Percentiles rank a stretch among this genome's conserved stretches.
phyloP scores from a whole-genome alignment of 768 basidiomycete genomes.

The Amanita muscaria region DNA sequence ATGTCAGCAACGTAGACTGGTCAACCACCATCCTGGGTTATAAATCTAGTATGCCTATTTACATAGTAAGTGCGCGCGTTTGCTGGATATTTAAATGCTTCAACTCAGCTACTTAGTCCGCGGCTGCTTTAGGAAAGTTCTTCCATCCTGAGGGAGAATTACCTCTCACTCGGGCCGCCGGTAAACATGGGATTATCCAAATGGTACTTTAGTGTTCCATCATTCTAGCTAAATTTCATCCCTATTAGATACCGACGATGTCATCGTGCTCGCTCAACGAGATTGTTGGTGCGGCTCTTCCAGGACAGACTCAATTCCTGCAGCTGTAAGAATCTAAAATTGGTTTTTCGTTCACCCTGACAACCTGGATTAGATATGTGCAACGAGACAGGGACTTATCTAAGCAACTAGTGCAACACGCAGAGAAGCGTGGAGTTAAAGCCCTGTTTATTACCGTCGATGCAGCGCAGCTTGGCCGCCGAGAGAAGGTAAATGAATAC shows the following conservation, averaged over 20 bases:
- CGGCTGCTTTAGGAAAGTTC: conserved; percentile 86
- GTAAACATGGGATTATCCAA: conserved; percentile 47
- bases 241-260: conserved; percentile 78
- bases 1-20: conserved; percentile 80
- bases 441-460: conserved; percentile 96
- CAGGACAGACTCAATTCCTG: conserved; percentile 75
- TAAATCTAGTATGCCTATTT: conserved; percentile 66
- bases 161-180: conserved; percentile 83
- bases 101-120: conserved; percentile 32
- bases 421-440: conserved; percentile 84
- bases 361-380: conserved; percentile 53
- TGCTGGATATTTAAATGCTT: background rate
- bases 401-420: conserved; percentile 80
- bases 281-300: conserved; percentile 76
- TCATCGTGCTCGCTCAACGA: conserved; percentile 96
- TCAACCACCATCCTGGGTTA: conserved; percentile 77
- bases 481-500: conserved; percentile 55
- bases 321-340: conserved; percentile 47
- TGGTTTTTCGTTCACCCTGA: background rate
- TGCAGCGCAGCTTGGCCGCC: conserved; percentile 89
- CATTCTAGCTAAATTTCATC: too few species aligned
- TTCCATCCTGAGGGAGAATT: conserved; percentile 95
- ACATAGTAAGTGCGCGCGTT: conserved; percentile 46
- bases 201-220: too few species aligned
- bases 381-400: conserved; percentile 86